phyloP scores from a whole-genome alignment of 176 grass and related monocot genomes.

The Oryza nivara region DNA sequence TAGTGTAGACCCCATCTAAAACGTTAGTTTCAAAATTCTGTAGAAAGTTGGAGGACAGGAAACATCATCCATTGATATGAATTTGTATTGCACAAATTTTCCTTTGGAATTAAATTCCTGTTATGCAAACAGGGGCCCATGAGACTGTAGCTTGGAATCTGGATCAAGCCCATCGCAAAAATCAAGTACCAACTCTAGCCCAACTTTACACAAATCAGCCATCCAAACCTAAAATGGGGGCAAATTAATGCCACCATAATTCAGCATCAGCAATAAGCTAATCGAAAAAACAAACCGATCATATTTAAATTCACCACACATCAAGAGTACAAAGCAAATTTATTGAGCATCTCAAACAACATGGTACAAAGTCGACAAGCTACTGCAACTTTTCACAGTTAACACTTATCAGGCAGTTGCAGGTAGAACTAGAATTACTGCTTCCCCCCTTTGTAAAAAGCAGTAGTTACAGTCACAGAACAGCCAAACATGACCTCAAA shows the following conservation, averaged over 20 bases:
- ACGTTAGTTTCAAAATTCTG: too few species aligned
- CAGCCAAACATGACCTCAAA: not conserved
- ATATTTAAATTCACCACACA: not conserved
- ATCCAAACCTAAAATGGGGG: too few species aligned
- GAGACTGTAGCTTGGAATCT: too few species aligned
- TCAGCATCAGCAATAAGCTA: not conserved
- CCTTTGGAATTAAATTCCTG: not conserved
- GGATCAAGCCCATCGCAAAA: too few species aligned
- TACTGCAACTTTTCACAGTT: not conserved
- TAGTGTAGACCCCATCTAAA: too few species aligned
- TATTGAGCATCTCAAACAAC: conserved; percentile 21
- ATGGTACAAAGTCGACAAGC: not conserved
- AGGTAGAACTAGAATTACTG: not conserved
- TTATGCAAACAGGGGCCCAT: not conserved
- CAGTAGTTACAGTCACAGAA: not conserved
- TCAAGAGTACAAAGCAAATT: conserved; percentile 24
- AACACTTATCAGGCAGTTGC: not conserved
- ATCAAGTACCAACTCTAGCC: too few species aligned
- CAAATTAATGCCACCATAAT: not conserved
- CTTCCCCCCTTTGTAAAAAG: conserved; percentile 10
- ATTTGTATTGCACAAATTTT: not conserved
- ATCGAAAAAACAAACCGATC: not conserved
- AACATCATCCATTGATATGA: not conserved
- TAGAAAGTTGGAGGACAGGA: not conserved
- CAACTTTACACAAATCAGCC: too few species aligned